A percentile compares a stretch with the other conserved stretches of the same genome.
Conservation (phyloP, 2,329 filamentous ascomycete species). For the Epichloe glyceriae region DNA sequence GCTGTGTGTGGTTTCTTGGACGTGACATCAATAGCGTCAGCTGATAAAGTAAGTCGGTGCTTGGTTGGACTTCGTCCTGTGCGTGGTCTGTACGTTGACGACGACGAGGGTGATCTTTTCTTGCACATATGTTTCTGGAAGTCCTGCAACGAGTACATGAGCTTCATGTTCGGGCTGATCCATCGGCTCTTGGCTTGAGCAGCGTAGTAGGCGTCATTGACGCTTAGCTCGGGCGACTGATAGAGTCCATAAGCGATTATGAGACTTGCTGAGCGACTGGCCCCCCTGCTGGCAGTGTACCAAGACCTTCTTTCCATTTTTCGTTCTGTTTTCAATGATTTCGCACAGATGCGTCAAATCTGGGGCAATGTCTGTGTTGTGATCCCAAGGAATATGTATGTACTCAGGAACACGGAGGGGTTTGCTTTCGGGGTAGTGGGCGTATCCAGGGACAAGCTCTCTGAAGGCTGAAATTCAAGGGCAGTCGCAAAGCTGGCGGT, state of each 20-base stretch:
- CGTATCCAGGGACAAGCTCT: conserved; percentile 27
- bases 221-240: conserved; percentile 60
- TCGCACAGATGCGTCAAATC: conserved; percentile 66
- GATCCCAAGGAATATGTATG: conserved; percentile 78
- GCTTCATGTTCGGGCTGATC: conserved; percentile 86
- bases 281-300: conserved; percentile 80
- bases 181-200: conserved; percentile 72
- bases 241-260: conserved; percentile 80
- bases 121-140: conserved; percentile 54
- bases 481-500: conserved; percentile 46
- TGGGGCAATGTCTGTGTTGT: conserved; percentile 73
- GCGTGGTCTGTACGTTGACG: conserved; percentile 34
- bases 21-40: conserved; percentile 39
- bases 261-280: conserved; percentile 71
- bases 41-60: conserved; percentile 47
- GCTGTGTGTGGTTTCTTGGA: conserved; percentile 48
- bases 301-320: conserved; percentile 63
- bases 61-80: conserved; percentile 43
- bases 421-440: conserved; percentile 44
- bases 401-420: conserved; percentile 55
- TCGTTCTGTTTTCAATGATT: conserved; percentile 58
- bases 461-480: conserved; percentile 38
- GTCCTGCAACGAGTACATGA: conserved; percentile 81
- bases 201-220: conserved; percentile 72
- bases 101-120: conserved; percentile 30